Base-by-base conservation (phyloP, 371 early-diverging fungal genomes). In the Scutellospora calospora region DNA sequence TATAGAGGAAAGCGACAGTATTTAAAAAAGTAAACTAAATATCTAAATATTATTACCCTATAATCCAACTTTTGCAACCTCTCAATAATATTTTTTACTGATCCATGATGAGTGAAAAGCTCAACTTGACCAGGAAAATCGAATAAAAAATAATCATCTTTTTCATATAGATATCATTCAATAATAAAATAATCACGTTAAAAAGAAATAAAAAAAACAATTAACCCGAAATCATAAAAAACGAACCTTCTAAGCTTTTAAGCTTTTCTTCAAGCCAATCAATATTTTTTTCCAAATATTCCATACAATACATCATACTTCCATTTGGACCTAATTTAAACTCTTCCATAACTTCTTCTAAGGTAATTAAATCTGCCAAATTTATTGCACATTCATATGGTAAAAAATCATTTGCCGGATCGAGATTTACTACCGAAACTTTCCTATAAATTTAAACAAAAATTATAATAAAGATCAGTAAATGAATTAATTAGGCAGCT, bases 121-220 rank as follows among this genome's bases (percentile, higher is more conserved):
- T 99, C 99, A 11, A 99, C 98, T 86, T 99, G 99, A 0, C 99
- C 99, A 4, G 99, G 99, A 75, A 95, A 98, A 85, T 99, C 99
- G 88, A 99, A 97, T 2, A 99, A 84, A 59, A 98, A 88, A 86
- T 97, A 99, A 62, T 93, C 91, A 57, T 95, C 97, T 87, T 84
- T 59, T 20, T 25, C 27, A 45, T 45, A 45, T 45, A 45, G 38
- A 59, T 27, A 41, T 45, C 2, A 41, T 11, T 29, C 25, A 35
- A n/a, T 38, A 66, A 38, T 9, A 18, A 66, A 22, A 14, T 25
- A 22, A 16, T 38, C 25, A 45, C 14, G 9, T 35, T 68, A 35
- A 22, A 14, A 11, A 45, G 9, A n/a, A 41, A 20, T 38, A 11
- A 41, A 35, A 57, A 57, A 57, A 22, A 20, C 55, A 16, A 20